These are phyloP conservation scores for Leccinum fallax DNA, from an alignment of 1,284 basidiomycete genomes.

Conservation along the genomic window DNA sequence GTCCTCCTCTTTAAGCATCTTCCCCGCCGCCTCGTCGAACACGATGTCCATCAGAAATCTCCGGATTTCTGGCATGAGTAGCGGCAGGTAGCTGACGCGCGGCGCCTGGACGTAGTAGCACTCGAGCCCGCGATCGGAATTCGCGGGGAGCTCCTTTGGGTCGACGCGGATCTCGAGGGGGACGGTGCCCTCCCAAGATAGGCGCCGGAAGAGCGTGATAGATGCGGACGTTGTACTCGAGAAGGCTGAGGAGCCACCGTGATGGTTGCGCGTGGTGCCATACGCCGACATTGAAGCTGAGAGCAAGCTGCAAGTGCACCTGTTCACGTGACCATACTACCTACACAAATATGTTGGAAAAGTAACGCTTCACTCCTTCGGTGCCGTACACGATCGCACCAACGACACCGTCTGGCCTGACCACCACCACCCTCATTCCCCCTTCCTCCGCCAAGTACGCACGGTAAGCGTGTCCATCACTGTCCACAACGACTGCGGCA, in stretches of 20 bases:
- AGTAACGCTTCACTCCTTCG: conserved; percentile 28
- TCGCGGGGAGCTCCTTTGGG: conserved; percentile 82
- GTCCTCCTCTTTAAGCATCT: conserved; percentile 76
- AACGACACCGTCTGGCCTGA: conserved; percentile 8
- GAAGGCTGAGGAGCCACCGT: conserved; percentile 48
- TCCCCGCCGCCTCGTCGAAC: conserved; percentile 79
- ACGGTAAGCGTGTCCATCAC: conserved; percentile 21
- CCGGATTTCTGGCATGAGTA: conserved; percentile 85
- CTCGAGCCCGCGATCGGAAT: conserved; percentile 83
- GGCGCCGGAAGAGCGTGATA: conserved; percentile 76
- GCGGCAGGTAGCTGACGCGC: conserved; percentile 86
- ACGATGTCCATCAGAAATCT: conserved; percentile 87
- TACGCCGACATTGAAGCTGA: conserved; percentile 56
- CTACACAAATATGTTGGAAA: conserved; percentile 13
- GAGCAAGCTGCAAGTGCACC: background rate
- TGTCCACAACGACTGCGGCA: conserved; percentile 15
- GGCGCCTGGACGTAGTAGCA: conserved; percentile 87
- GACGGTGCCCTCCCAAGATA: conserved; percentile 85
- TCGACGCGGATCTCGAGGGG: conserved; percentile 85
- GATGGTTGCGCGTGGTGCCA: conserved; percentile 56
- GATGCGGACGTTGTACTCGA: conserved; percentile 44
- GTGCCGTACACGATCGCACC: conserved; percentile 36
- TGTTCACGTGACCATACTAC: background rate
- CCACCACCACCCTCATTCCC: conserved; percentile 5
- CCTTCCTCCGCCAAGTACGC: conserved; percentile 22